Evolutionary conservation across 2,329 filamentous ascomycete species (phyloP).

Genomic region (Ophiostoma tasmaniense): DNA sequence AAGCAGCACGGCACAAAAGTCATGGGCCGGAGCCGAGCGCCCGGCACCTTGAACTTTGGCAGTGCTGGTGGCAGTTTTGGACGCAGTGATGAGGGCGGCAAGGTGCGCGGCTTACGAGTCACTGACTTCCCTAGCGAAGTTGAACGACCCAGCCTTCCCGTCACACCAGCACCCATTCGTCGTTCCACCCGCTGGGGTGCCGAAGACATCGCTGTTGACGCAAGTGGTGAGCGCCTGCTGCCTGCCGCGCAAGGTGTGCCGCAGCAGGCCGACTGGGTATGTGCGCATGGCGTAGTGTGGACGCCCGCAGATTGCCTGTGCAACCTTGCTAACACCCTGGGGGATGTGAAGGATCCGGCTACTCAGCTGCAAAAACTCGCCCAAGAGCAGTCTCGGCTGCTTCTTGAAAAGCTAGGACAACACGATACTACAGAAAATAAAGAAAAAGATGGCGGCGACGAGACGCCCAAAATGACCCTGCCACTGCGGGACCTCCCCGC

Average conservation of each 20-base stretch:
- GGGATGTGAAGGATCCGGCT: conserved; percentile 54
- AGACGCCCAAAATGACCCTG: conserved; percentile 44
- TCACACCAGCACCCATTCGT: conserved; percentile 75
- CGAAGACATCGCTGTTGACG: conserved; percentile 28
- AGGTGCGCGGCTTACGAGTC: conserved; percentile 49
- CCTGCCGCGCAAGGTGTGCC: conserved; percentile 77
- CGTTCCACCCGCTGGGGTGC: conserved; percentile 59
- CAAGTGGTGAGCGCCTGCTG: conserved; percentile 46
- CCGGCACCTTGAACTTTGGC: conserved; percentile 16
- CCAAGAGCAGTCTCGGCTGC: conserved; percentile 54
- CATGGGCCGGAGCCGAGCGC: conserved; percentile 26
- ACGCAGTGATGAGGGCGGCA: not conserved
- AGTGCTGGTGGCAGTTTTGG: not conserved
- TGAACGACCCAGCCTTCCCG: conserved; percentile 80
- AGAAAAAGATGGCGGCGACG: conserved; percentile 2
- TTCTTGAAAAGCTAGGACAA: conserved; percentile 45
- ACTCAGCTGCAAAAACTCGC: conserved; percentile 62
- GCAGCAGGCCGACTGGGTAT: conserved; percentile 87
- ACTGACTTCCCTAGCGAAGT: conserved; percentile 80
- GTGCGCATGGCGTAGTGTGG: conserved; percentile 52
- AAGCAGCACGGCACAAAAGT: conserved; percentile 40
- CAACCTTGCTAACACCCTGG: conserved; percentile 46
- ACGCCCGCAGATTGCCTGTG: conserved; percentile 45
- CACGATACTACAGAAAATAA: conserved; percentile 15
- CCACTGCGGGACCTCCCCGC: not conserved